Base-by-base conservation (phyloP, 164 flowering plant species). In the Dillenia turbinata region DNA sequence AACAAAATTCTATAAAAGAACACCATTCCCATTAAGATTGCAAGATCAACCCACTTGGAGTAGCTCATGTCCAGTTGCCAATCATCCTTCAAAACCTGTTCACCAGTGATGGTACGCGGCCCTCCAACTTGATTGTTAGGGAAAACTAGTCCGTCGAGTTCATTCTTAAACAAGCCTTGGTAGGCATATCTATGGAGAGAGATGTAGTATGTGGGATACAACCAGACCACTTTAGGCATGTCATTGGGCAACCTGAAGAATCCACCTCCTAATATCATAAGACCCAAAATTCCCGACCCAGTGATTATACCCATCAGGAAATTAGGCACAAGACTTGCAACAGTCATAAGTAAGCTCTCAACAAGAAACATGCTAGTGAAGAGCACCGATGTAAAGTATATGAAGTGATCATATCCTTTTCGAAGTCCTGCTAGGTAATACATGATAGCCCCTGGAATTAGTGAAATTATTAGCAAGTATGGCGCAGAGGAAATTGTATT, bases 261-360 rank as follows among this genome's bases (percentile, higher is more conserved):
- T 3, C 92, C 92, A 0, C 78, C 78, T 4, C 61, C 60, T 43
- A 86, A 40, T 46, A 84, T 78, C 83, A 84, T 77, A 8, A 80
- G 15, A 0, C 83, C 85, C 67, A 84, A 85, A 43, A 86, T 75
- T 26, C 91, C 88, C 0, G 86, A 82, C 14, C 85, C 91, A 1
- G 73, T 65, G 2, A 79, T 76, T 16, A 82, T 75, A 9, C 91
- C 86, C 86, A 86, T 75, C 46, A 86, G 80, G 52, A 71, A 86
- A 53, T 82, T 63, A 0, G 92, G 92, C 15, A 86, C 86, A 9
- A 86, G 12, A 47, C 80, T 75, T 9, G 89, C 92, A 0, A 84
- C 81, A 2, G 71, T 59, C 87, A 84, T 82, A 87, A 82, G 82
- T 15, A 82, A 57, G 82, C 92, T 81, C 71, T 86, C 92, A 1